Evolutionary conservation across 208 protist species (phyloP).

Genomic region (Entamoeba invadens): DNA sequence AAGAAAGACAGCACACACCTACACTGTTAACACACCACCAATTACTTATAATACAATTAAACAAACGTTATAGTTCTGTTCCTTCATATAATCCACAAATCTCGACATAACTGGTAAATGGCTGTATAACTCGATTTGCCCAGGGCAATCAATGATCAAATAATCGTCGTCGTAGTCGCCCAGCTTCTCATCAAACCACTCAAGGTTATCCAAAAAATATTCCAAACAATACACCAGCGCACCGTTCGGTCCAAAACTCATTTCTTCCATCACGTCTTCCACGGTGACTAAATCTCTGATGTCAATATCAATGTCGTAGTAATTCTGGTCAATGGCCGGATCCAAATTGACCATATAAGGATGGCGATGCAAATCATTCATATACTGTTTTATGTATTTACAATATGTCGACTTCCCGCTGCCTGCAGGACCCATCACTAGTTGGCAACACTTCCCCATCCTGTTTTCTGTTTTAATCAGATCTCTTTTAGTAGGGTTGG

Average conservation of each 20-base stretch:
- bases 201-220: constrained; percentile 1
- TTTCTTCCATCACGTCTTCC: constrained; percentile 17
- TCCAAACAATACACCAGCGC: constrained; percentile 11
- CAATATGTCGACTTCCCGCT: constrained; percentile 33
- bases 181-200: constrained; percentile 57
- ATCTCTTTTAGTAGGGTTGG: too few species aligned
- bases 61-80: neutral
- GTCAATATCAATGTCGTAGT: constrained; percentile 15
- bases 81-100: neutral
- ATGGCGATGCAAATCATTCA: neutral
- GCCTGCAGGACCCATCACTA: constrained; percentile 23
- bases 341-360: constrained; percentile 25
- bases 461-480: too few species aligned
- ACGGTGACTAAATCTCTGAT: constrained; percentile 17
- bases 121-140: constrained; percentile 30
- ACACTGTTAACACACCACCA: neutral
- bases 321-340: constrained; percentile 16
- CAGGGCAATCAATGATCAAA: constrained; percentile 26
- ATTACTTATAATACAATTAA: neutral
- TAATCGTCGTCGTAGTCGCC: constrained; percentile 27
- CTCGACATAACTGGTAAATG: neutral
- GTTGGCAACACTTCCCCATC: constrained; percentile 21
- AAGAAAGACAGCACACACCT: neutral
- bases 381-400: constrained; percentile 6
- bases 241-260: constrained; percentile 27